Base-by-base conservation (phyloP, 345 rosid species). In the Gossypium ekmanianum region DNA sequence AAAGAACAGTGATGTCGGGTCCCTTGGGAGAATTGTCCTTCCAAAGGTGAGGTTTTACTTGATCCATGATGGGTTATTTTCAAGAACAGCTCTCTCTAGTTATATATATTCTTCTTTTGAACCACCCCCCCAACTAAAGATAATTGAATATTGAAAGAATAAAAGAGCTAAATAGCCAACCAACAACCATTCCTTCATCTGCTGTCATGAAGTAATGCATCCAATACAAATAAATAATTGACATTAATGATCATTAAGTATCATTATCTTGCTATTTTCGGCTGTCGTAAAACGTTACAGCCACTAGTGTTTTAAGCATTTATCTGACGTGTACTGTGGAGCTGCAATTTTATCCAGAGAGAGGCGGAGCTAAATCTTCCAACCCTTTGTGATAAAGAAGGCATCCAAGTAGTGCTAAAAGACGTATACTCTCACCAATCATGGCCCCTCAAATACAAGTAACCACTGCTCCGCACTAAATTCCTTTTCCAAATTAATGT, bases 1-100 rank as follows among this genome's bases (percentile, higher is more conserved):
- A 78, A 89, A 83, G 87, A 88, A 85, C 71, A 94, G 97, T 80
- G 98, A 94, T 80, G 97, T 94, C 34, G 89, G 92, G n/a, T 71
- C 84, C 47, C 89, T 89, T 45, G 92, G 97, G 44, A 89, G 97
- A 81, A 92, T 94, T 24, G 88, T 94, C 26, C 84, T 94, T 77
- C 98, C 95, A 81, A 94, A 89, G 98, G 98, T 92, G 47, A 82
- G 82, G 39, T n/a, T 54, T 63, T 71, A 65, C 17, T 54, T 54
- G 22, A 17, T 16, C 20, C 57, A 52, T 4, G n/a, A 52, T 34
- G 41, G 56, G 2, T 17, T n/a, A 52, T 54, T 17, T 18, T 54
- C 22, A 16, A 52, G 56, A n/a, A 7, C 20, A 14, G 56, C n/a
- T 52, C 57, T 52, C n/a, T 18, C 57, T 16, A 63, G 65, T 2